Conservation (phyloP, 176 grass and related monocot genomes). For the Bothriochloa decipiens region DNA sequence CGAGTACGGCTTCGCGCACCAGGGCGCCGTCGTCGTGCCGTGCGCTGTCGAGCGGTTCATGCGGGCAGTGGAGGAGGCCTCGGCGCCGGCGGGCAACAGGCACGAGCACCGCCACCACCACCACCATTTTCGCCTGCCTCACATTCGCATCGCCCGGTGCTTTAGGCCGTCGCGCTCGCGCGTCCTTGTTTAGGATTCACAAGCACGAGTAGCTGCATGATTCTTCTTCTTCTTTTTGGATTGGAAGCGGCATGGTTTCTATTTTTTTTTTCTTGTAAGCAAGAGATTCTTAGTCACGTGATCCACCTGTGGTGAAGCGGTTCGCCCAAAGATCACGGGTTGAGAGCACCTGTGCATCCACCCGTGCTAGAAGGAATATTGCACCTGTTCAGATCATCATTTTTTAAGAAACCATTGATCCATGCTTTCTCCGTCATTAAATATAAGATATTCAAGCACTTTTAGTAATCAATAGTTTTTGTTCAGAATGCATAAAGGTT, state of each 20-base stretch:
- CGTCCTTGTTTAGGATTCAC: neutral
- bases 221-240: neutral
- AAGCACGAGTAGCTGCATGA: neutral
- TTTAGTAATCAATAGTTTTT: too few relatives aligned
- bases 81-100: neutral
- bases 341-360: neutral
- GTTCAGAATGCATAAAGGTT: too few relatives aligned
- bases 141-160: neutral
- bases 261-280: too few relatives aligned
- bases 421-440: neutral
- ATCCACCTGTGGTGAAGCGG: neutral
- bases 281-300: neutral
- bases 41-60: slow-evolving; percentile 24
- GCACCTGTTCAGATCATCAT: neutral
- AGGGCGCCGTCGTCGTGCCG: slow-evolving; percentile 20
- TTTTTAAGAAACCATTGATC: neutral
- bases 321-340: neutral
- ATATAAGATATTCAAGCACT: neutral
- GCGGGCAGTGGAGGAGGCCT: slow-evolving; percentile 19
- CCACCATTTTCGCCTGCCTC: slow-evolving; percentile 6
- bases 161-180: slow-evolving; percentile 30
- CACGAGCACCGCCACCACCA: neutral
- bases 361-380: neutral
- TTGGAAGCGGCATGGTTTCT: neutral
- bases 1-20: slow-evolving; percentile 23